Evolutionary conservation across 805 yeast species (phyloP).

Genomic region (Sugiyamaella chiloensis): DNA sequence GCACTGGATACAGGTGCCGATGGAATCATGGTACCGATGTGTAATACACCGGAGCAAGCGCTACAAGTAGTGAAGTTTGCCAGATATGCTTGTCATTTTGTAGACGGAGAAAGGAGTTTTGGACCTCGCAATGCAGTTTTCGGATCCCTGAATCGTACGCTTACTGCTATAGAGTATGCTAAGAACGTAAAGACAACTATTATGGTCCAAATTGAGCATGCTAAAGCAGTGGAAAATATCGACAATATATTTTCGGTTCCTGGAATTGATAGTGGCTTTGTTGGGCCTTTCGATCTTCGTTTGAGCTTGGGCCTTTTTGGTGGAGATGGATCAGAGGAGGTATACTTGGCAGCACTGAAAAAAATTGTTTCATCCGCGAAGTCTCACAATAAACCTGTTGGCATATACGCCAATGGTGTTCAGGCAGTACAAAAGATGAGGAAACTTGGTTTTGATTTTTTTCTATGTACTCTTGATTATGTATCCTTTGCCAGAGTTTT

Average conservation of each 20-base stretch:
- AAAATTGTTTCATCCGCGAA: slow-evolving; percentile 9
- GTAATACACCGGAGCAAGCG: slow-evolving; percentile 8
- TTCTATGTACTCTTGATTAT: slow-evolving; percentile 11
- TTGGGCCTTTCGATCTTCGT: slow-evolving; percentile 9
- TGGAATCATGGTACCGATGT: slow-evolving; percentile 12
- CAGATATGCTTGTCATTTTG: slow-evolving; percentile 8
- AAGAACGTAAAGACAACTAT: slow-evolving; percentile 8
- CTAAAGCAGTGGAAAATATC: slow-evolving; percentile 7
- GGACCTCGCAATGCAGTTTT: slow-evolving; percentile 11
- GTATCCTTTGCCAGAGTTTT: slow-evolving; percentile 3
- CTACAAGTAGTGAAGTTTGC: slow-evolving; percentile 8
- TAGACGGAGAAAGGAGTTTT: slow-evolving; percentile 5
- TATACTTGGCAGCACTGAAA: slow-evolving; percentile 1
- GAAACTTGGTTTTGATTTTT: slow-evolving; percentile 8
- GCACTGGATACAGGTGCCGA: slow-evolving; percentile 10
- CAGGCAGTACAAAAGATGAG: slow-evolving; percentile 3
- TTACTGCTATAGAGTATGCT: slow-evolving; percentile 9
- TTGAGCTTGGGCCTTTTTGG: slow-evolving; percentile 11
- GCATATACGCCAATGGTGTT: slow-evolving; percentile 9
- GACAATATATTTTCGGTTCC: slow-evolving; percentile 8
- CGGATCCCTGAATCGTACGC: slow-evolving; percentile 4
- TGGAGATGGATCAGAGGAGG: slow-evolving; percentile 11
- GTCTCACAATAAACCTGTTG: slow-evolving; percentile 7
- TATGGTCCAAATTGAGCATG: slow-evolving; percentile 11
- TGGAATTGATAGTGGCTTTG: slow-evolving; percentile 9